Evolutionary conservation across 768 basidiomycete species (phyloP), one percentile per base, ranked within the genome.

Genomic region (Butyriboletus loyo): DNA sequence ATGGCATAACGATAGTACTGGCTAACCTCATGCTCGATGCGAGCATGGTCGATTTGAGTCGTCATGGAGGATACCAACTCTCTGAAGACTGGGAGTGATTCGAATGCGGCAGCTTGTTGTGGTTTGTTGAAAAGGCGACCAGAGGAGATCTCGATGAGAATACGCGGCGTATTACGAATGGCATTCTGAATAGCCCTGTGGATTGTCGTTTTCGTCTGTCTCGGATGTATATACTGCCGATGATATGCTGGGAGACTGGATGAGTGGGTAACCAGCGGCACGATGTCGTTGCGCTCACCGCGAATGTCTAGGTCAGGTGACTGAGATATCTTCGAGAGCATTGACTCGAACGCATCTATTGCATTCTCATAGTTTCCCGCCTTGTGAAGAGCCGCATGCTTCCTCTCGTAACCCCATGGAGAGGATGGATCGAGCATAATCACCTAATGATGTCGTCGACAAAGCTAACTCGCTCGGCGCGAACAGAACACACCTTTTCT

Each of bases 51-150:
- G 7, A 27, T 27, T 5, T 13, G 30, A 13, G 30, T 56, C 0
- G 54, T 58, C 53, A 52, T 58, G 0, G 56, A 58, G 2, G 53
- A 61, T 2, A 57, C 7, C 25, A 62, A 27, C 39, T 55, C 51
- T 17, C 41, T 25, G n/a, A 52, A 62, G 13, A 42, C 3, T 10
- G 49, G 49, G 2, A 35, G 37, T 4, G 22, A 28, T 42, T 60
- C 47, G 10, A 61, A 60, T 19, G 42, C 13, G 4, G 50, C 13
- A 4, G 44, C 50, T 28, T 54, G 58, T 1, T 5, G 6, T 3
- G 27, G 7, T 5, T 27, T 27, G 27, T 27, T 27, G 4, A 27
- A 7, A 27, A 27, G 27, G 7, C 27, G 4, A 27, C 27, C 27
- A 5, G 27, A 27, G 27, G 1, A 1, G 27, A 7, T 27, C 38